Percentiles rank a stretch among this genome's conserved stretches.
These are phyloP conservation scores for Allantophomopsis lycopodina DNA, from an alignment of 2,329 filamentous ascomycete species.

Conservation along the genomic window DNA sequence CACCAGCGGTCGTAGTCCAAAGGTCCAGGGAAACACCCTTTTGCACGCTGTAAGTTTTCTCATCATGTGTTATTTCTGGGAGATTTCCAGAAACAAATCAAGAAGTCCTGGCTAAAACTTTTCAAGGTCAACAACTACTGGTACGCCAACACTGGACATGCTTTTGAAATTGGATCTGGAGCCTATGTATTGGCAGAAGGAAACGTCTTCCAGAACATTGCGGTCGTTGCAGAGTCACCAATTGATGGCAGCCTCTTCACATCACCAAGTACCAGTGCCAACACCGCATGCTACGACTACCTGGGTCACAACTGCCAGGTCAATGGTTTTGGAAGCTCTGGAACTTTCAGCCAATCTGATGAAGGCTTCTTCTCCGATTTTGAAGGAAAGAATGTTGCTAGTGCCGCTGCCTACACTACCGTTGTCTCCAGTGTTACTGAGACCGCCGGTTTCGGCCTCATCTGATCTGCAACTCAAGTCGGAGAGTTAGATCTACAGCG, in stretches of 20 bases:
- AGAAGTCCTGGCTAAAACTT: too few relatives aligned
- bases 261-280: conserved; percentile 1
- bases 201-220: conserved; percentile 27
- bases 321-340: conserved; percentile 12
- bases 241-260: conserved; percentile 8
- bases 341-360: conserved; percentile 14
- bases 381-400: conserved; percentile 15
- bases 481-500: too few relatives aligned
- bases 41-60: conserved; percentile 15
- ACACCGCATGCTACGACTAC: conserved; percentile 6
- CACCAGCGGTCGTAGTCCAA: conserved; percentile 27
- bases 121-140: conserved; percentile 26
- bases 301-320: conserved; percentile 8
- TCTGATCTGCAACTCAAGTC: too few relatives aligned
- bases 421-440: conserved; percentile 15
- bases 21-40: conserved; percentile 19
- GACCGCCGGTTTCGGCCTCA: conserved; percentile 19
- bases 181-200: conserved; percentile 25
- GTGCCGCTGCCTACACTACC: conserved; percentile 11
- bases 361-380: conserved; percentile 18
- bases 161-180: conserved; percentile 24
- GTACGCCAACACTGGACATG: conserved; percentile 25
- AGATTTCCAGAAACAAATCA: too few relatives aligned
- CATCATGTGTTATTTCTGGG: too few relatives aligned
- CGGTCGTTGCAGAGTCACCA: conserved; percentile 14